These are phyloP conservation scores for Thelonectria blattea DNA, from an alignment of 2,329 filamentous ascomycete genomes.

Conservation along the genomic window DNA sequence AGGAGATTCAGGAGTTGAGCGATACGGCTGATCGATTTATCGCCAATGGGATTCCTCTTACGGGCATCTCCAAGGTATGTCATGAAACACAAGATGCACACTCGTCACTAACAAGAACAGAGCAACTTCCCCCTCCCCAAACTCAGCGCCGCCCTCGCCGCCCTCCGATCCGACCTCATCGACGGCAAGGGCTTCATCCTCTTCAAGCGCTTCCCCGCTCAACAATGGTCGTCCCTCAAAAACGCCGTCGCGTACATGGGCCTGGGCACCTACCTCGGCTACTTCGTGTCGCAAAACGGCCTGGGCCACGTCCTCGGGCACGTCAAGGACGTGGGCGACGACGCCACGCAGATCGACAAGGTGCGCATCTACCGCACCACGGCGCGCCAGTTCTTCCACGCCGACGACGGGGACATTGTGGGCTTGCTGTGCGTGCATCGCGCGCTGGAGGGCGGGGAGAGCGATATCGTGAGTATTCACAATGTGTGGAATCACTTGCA, in stretches of 20 bases:
- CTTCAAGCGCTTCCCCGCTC: slow-evolving; percentile 83
- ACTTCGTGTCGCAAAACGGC: slow-evolving; percentile 87
- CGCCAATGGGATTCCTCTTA: slow-evolving; percentile 67
- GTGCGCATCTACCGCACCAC: slow-evolving; percentile 92
- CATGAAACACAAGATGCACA: no score
- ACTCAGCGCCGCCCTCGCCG: slow-evolving; percentile 44
- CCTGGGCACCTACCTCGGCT: slow-evolving; percentile 82
- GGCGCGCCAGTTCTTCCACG: slow-evolving; percentile 63
- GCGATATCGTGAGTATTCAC: slow-evolving; percentile 79
- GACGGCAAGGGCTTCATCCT: slow-evolving; percentile 90
- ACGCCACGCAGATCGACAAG: slow-evolving; percentile 79
- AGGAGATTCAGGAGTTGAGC: slow-evolving; percentile 72
- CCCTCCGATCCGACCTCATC: slow-evolving; percentile 55
- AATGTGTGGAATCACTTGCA: slow-evolving; percentile 83
- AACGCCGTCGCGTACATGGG: slow-evolving; percentile 91
- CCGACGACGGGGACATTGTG: slow-evolving; percentile 83
- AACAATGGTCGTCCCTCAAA: slow-evolving; percentile 78
- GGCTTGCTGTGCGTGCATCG: slow-evolving; percentile 82
- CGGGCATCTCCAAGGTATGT: slow-evolving; percentile 61
- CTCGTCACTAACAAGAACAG: slow-evolving; percentile 30
- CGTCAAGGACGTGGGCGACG: slow-evolving; percentile 87
- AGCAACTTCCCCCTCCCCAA: slow-evolving; percentile 52
- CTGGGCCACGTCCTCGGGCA: slow-evolving; percentile 86
- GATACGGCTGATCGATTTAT: slow-evolving; percentile 73
- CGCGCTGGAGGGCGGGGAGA: slow-evolving; percentile 82